Evolutionary conservation across 1,284 basidiomycete genomes (phyloP), one percentile per base, ranked within the genome.

Genomic region (Tilletia setariae): DNA sequence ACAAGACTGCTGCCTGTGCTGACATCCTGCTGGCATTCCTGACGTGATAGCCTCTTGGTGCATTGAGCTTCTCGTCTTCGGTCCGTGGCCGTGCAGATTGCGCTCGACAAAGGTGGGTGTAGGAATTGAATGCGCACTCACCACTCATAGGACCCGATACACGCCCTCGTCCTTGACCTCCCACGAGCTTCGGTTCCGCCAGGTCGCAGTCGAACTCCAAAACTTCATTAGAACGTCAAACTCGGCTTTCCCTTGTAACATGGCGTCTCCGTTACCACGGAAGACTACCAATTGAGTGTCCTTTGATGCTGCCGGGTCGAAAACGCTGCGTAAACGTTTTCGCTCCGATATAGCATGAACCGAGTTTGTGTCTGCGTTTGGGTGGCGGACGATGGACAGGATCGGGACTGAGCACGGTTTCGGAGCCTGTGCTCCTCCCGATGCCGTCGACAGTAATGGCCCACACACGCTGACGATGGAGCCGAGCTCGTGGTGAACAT

Each of bases 1-100:
- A 53, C 7, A 23, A 3, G 51, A 13, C 13, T 21, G 6, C 23
- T n/a, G 51, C 23, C 51, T 53, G 7, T 25, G 35, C 35, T 40
- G 35, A 40, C 35, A 40, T 40, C 23, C 16, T 25, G n/a, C 51
- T 25, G 51, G 51, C 51, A n/a, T 21, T 53, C 28, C 51, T 53
- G 13, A 4, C 23, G 13, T 61, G 56, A 32, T 61, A 35, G 56
- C 56, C 56, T 61, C 56, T 40, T 61, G 56, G 56, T 32, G 56
- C 56, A 61, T 35, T 35, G 56, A 61, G 56, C 56, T 61, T 32
- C 28, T 61, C 56, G 56, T 61, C 56, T 13, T 35, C 21, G 56
- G 56, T 30, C 28, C 16, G 19, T 35, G 56, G 25, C 19, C 11
- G 43, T 9, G 19, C 9, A 44, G 11, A 19, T 44, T 11, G 43